Base-by-base conservation (phyloP, 306 rosid species). In the Castanea sativa region DNA sequence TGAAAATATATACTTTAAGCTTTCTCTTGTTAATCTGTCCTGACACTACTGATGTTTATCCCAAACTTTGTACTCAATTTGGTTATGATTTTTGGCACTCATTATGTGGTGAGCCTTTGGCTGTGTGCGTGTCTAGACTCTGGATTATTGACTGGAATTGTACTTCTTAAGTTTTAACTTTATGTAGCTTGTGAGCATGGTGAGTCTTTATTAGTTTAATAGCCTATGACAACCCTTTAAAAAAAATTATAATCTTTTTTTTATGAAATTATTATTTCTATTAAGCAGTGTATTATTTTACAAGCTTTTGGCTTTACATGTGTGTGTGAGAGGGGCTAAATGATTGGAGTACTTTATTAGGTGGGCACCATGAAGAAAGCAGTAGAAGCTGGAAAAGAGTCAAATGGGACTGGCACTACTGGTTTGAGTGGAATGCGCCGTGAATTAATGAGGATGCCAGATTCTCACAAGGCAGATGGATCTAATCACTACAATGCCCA, bases 391-490 rank as follows among this genome's bases (percentile, higher is more conserved):
- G 92, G 90, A 69, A 93, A 76, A 87, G 91, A 86, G 65, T 73
- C 87, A 49, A 87, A 77, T 63, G 73, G 76, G 45, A 65, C 83
- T 67, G 89, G 86, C 74, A 80, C 78, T 82, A 80, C 70, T 13
- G 84, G 86, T 65, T 76, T 77, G 33, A 89, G 77, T 85, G 92
- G 88, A 79, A 93, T 88, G 94, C 94, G 76, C 74, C 91, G 83
- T 80, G 98, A 96, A 87, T 78, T 96, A 84, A 86, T 93, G 99
- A 93, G 98, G 87, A 81, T 90, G 83, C 93, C 98, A 4, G 82
- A 87, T 85, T 79, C 87, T 55, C 90, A 88, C 74, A 92, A 90
- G 85, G 70, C 84, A 61, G 83, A 88, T 43, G 56, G 87, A 69
- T 81, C 92, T 79, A 76, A 86, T 86, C 87, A 83, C 33, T 91